Conservation (phyloP, 768 basidiomycete species). For the Termitomyces sp. region DNA sequence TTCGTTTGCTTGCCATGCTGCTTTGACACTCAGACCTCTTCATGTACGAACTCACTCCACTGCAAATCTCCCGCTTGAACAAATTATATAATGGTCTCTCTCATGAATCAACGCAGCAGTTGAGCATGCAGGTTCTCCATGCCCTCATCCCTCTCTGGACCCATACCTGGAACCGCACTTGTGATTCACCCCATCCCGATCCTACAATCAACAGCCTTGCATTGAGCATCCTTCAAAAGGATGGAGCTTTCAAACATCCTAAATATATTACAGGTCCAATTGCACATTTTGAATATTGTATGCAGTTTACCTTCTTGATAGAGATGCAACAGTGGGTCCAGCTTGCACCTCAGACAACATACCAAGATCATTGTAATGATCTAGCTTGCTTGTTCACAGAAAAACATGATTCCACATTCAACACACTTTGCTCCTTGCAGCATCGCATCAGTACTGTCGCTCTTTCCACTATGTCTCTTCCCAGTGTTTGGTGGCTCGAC, state of each 20-base stretch:
- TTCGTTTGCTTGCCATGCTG: background rate
- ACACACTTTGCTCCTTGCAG: background rate
- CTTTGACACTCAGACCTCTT: background rate
- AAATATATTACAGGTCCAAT: too few relatives aligned
- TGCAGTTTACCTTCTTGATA: background rate
- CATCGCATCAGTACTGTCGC: background rate
- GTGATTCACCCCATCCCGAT: background rate
- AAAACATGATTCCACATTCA: background rate
- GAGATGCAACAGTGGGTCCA: background rate
- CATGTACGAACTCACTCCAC: background rate
- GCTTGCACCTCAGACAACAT: background rate
- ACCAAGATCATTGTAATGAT: background rate
- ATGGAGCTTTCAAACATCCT: background rate
- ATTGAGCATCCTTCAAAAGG: background rate
- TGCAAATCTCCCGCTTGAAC: too few relatives aligned
- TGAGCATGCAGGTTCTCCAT: background rate
- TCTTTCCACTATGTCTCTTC: background rate
- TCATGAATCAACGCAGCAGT: background rate
- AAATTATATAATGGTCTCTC: background rate
- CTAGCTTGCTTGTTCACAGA: background rate
- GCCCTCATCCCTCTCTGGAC: background rate
- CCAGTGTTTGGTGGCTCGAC: background rate
- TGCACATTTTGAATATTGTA: background rate
- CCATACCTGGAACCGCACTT: background rate
- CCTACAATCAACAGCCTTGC: background rate